These are phyloP conservation scores for Hyaloscypha hepaticicola DNA, from an alignment of 495 filamentous ascomycete species.

Conservation along the genomic window DNA sequence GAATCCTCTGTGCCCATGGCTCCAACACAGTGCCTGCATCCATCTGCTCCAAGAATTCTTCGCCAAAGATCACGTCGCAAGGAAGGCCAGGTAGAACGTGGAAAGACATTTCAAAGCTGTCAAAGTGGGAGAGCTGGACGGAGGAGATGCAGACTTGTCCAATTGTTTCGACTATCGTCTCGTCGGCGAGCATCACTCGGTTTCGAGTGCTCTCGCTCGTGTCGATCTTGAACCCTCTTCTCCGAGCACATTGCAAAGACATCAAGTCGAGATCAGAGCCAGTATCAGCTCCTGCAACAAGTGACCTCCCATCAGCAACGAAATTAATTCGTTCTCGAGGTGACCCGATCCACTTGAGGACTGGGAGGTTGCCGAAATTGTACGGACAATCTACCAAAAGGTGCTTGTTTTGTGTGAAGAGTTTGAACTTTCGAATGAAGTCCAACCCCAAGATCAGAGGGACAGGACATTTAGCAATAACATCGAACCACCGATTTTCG, in stretches of 20 bases:
- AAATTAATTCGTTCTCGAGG: not conserved
- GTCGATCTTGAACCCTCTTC: slow-evolving; percentile 8
- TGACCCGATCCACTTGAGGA: slow-evolving; percentile 8
- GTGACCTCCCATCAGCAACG: not conserved
- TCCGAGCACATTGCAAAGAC: slow-evolving; percentile 5
- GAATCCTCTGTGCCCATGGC: not conserved
- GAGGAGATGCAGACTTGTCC: not conserved
- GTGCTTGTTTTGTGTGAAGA: slow-evolving; percentile 9
- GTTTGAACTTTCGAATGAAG: slow-evolving; percentile 6
- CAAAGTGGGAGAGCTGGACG: not conserved
- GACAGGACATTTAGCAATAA: slow-evolving; percentile 2
- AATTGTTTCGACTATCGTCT: not conserved
- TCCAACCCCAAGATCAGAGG: slow-evolving; percentile 10
- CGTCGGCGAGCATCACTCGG: slow-evolving; percentile 4
- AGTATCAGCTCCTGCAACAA: slow-evolving; percentile 8
- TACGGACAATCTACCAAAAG: slow-evolving; percentile 3
- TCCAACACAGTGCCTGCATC: slow-evolving; percentile 16
- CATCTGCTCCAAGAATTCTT: slow-evolving; percentile 21
- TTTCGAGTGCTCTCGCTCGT: not conserved
- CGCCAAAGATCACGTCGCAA: slow-evolving; percentile 22
- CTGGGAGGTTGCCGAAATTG: not conserved
- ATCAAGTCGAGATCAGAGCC: slow-evolving; percentile 18
- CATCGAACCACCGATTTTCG: slow-evolving; percentile 16
- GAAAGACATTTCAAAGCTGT: slow-evolving; percentile 15
- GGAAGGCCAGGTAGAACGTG: slow-evolving; percentile 9